phyloP scores from a whole-genome alignment of 2,329 filamentous ascomycete species.

The Penicillium sp. region DNA sequence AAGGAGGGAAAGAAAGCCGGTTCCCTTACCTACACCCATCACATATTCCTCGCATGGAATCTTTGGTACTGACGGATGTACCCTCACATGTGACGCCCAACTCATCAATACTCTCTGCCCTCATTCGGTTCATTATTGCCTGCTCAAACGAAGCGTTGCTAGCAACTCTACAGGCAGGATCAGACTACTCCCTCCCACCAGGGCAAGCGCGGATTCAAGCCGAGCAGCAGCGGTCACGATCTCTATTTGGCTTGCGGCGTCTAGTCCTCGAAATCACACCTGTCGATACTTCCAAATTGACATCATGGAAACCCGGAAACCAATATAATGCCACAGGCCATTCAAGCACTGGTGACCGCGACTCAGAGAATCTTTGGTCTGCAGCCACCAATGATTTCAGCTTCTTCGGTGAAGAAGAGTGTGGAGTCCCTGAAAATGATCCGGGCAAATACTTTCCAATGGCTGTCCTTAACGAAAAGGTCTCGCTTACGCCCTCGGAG shows the following conservation, averaged over 20 bases:
- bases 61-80: conserved; percentile 57
- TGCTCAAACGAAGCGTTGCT: conserved; percentile 57
- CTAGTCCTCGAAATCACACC: conserved; percentile 56
- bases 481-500: conserved; percentile 39
- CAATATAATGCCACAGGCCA: conserved; percentile 49
- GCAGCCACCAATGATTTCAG: conserved; percentile 60
- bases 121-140: conserved; percentile 56
- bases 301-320: conserved; percentile 42
- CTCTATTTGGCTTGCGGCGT: conserved; percentile 55
- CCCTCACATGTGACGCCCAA: conserved; percentile 45
- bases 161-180: conserved; percentile 52
- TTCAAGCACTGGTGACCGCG: conserved; percentile 58
- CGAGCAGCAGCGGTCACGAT: conserved; percentile 49
- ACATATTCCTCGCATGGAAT: conserved; percentile 54
- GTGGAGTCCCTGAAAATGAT: conserved; percentile 49
- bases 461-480: conserved; percentile 44
- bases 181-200: conserved; percentile 60
- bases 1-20: conserved; percentile 26
- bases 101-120: conserved; percentile 42
- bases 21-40: conserved; percentile 51
- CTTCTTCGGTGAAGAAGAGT: conserved; percentile 60
- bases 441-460: conserved; percentile 46
- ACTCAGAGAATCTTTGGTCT: conserved; percentile 59
- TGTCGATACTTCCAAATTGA: conserved; percentile 23
- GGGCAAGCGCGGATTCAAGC: conserved; percentile 51